These are phyloP conservation scores for Macrotyloma uniflorum DNA, from an alignment of 306 rosid genomes.

Conservation along the genomic window DNA sequence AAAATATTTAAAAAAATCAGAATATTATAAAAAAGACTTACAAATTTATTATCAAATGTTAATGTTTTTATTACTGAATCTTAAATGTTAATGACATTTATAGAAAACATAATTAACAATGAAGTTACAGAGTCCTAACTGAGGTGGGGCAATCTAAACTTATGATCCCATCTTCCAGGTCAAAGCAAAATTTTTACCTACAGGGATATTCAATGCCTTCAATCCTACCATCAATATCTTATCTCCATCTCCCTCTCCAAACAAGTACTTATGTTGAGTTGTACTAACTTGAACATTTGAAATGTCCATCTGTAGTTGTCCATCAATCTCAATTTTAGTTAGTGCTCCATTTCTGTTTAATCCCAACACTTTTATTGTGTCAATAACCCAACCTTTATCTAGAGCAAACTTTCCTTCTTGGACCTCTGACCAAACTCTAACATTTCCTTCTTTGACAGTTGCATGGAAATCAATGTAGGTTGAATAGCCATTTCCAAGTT, in stretches of 20 bases:
- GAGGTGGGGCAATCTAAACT: conserved; percentile 5
- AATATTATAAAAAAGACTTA: no score
- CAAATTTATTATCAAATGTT: no score
- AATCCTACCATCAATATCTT: conserved; percentile 60
- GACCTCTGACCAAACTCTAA: conserved; percentile 82
- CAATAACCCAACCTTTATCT: conserved; percentile 71
- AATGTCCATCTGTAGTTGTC: conserved; percentile 32
- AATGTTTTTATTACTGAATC: no score
- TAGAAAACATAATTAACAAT: no score
- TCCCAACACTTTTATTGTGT: conserved; percentile 73
- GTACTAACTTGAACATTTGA: conserved; percentile 50
- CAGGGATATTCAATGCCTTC: conserved; percentile 59
- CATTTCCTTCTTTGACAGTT: conserved; percentile 53
- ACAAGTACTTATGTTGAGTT: conserved; percentile 45
- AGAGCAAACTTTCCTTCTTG: conserved; percentile 80
- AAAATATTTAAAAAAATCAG: no score
- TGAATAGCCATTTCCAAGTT: conserved; percentile 72
- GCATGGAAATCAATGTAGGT: conserved; percentile 73
- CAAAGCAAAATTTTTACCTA: conserved; percentile 70
- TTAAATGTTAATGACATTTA: no score
- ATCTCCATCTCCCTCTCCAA: conserved; percentile 44
- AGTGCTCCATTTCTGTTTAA: conserved; percentile 55
- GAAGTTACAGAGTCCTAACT: neutral
- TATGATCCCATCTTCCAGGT: conserved; percentile 66
- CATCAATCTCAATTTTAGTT: conserved; percentile 57